These are phyloP conservation scores for Pyrenopolyporus hunteri DNA, from an alignment of 495 filamentous ascomycete species.

Conservation along the genomic window DNA sequence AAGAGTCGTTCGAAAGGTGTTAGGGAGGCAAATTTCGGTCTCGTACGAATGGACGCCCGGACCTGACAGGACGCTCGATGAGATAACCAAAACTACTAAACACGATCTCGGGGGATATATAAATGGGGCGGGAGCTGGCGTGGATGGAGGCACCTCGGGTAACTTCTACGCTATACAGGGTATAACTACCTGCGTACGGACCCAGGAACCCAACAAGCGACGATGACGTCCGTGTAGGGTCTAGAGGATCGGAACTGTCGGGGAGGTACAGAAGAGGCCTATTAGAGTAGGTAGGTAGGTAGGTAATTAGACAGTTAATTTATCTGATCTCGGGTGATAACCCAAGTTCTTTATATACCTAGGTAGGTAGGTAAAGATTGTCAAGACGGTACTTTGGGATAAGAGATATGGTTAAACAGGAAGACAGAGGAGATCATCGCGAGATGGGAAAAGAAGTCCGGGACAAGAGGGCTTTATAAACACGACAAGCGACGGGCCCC, in stretches of 20 bases:
- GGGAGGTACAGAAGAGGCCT: too few relatives aligned
- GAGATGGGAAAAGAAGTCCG: background rate
- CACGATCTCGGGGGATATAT: too few relatives aligned
- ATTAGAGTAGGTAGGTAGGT: too few relatives aligned
- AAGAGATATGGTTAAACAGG: background rate
- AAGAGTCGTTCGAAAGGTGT: background rate
- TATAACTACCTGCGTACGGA: constrained; percentile 15
- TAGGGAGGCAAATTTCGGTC: background rate
- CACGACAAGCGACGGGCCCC: background rate
- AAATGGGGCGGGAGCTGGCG: too few relatives aligned
- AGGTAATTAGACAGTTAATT: too few relatives aligned
- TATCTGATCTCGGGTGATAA: too few relatives aligned
- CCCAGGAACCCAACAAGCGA: constrained; percentile 3
- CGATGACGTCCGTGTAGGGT: constrained; percentile 26
- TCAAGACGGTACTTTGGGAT: background rate
- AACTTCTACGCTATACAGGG: background rate
- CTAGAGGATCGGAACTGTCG: constrained; percentile 8
- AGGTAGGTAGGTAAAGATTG: background rate
- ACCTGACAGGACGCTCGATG: constrained; percentile 2
- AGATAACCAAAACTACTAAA: constrained; percentile 5
- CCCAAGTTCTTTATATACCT: too few relatives aligned
- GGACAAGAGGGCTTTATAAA: constrained; percentile 6
- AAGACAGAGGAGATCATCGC: background rate
- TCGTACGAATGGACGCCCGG: background rate
- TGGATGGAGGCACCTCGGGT: too few relatives aligned